Evolutionary conservation across 352 stramenopile genomes (phyloP).

Genomic region (Phytophthora hybrid): DNA sequence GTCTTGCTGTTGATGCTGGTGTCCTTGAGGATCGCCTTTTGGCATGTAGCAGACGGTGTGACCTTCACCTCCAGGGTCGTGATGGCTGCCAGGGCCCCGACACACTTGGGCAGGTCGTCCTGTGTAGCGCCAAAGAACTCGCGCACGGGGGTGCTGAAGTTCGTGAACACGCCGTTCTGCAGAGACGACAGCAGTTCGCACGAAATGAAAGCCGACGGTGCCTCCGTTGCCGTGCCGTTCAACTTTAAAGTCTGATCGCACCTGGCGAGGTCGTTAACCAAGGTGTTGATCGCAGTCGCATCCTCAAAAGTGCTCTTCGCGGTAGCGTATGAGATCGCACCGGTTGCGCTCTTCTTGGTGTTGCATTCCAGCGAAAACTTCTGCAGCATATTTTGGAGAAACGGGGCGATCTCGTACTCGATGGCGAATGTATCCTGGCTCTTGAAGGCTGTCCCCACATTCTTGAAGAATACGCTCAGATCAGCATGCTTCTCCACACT

Average conservation of each 20-base stretch:
- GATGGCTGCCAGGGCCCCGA: constrained; percentile 56
- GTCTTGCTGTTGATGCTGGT: constrained; percentile 65
- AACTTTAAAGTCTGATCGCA: constrained; percentile 60
- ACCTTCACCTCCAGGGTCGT: constrained; percentile 53
- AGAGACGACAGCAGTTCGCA: constrained; percentile 73
- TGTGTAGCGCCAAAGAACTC: constrained; percentile 54
- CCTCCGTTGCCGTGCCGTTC: constrained; percentile 47
- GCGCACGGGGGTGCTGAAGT: constrained; percentile 71
- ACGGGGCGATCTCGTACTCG: constrained; percentile 67
- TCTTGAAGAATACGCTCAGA: constrained; percentile 45
- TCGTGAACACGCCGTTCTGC: constrained; percentile 81
- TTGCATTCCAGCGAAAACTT: constrained; percentile 64
- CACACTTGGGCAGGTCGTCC: constrained; percentile 63
- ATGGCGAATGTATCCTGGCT: constrained; percentile 51
- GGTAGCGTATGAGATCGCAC: constrained; percentile 52
- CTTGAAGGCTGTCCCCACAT: constrained; percentile 42
- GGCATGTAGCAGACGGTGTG: constrained; percentile 48
- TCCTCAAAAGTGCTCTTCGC: constrained; percentile 53
- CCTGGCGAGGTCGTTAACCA: constrained; percentile 58
- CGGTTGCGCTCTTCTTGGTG: constrained; percentile 30
- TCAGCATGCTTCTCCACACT: constrained; percentile 40
- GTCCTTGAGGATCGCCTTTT: constrained; percentile 54
- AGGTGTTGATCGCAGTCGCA: constrained; percentile 52
- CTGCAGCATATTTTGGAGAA: constrained; percentile 64
- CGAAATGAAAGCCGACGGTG: constrained; percentile 62